These are phyloP conservation scores for Moringa oleifera DNA, from an alignment of 345 rosid species.

Conservation along the genomic window DNA sequence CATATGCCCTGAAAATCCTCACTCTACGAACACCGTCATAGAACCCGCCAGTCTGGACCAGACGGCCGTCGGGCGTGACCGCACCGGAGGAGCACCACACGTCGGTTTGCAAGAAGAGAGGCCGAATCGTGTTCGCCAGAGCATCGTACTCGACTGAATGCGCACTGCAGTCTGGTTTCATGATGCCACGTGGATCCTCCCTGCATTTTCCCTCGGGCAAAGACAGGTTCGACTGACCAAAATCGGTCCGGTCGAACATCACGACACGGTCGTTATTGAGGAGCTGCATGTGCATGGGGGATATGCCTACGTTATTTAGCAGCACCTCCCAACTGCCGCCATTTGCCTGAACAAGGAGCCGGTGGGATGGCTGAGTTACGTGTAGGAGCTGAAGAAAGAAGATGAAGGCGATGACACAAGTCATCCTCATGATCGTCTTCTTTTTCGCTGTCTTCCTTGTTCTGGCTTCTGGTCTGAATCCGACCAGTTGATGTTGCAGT, in stretches of 20 bases:
- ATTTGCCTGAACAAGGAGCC: slow-evolving; percentile 20
- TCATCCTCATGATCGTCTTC: too few relatives aligned
- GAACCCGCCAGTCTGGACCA: slow-evolving; percentile 68
- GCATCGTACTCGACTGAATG: slow-evolving; percentile 54
- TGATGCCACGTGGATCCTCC: slow-evolving; percentile 26
- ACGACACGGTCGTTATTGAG: slow-evolving; percentile 73
- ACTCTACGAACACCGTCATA: slow-evolving; percentile 48
- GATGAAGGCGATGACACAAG: too few relatives aligned
- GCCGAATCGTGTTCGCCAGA: slow-evolving; percentile 30
- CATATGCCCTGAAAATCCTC: slow-evolving; percentile 49
- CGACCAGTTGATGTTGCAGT: too few relatives aligned
- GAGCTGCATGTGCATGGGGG: slow-evolving; percentile 92
- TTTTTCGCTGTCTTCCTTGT: too few relatives aligned
- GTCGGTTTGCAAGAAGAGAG: slow-evolving; percentile 35
- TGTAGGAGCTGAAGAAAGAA: slow-evolving; percentile 16
- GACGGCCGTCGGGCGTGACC: slow-evolving; percentile 39
- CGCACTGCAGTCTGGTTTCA: slow-evolving; percentile 68
- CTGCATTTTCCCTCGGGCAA: slow-evolving; percentile 65
- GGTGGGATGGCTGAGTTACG: slow-evolving; percentile 11
- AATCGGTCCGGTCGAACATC: slow-evolving; percentile 75
- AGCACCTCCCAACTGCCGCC: slow-evolving; percentile 68
- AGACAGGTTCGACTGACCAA: slow-evolving; percentile 64
- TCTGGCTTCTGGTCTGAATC: too few relatives aligned
- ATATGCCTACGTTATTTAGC: slow-evolving; percentile 55
- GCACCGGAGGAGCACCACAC: slow-evolving; percentile 58